Conservation (phyloP, 2,329 filamentous ascomycete genomes). For the Remersonia thermophila region DNA sequence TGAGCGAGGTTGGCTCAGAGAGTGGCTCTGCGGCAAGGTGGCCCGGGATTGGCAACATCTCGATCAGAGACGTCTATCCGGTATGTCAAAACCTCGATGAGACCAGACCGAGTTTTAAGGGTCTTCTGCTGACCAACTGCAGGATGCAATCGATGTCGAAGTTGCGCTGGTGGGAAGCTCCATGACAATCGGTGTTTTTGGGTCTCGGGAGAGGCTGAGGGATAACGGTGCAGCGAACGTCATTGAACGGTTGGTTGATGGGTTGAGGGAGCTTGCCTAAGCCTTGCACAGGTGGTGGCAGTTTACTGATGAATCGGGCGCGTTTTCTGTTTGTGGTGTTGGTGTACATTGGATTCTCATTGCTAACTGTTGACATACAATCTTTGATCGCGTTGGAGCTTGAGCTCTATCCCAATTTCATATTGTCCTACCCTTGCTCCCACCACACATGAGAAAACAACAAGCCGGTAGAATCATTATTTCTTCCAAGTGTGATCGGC, state of each 20-base stretch:
- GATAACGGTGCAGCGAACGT: slow-evolving; percentile 1
- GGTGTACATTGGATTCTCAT: too few species aligned
- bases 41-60: slow-evolving; percentile 15
- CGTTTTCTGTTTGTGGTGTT: too few species aligned
- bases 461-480: not conserved
- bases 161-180: slow-evolving; percentile 9
- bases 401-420: too few species aligned
- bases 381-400: too few species aligned
- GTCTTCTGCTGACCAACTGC: not conserved
- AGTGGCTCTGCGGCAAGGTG: too few species aligned
- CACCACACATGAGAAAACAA: too few species aligned
- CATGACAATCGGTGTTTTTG: slow-evolving; percentile 18
- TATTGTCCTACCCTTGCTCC: too few species aligned
- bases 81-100: slow-evolving; percentile 19
- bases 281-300: too few species aligned
- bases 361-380: too few species aligned
- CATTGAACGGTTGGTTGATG: slow-evolving; percentile 4
- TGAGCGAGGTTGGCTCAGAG: not conserved
- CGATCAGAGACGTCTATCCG: slow-evolving; percentile 20
- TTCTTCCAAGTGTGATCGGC: slow-evolving; percentile 16
- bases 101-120: not conserved
- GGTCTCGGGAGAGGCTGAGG: slow-evolving; percentile 5
- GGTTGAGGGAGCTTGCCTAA: slow-evolving; percentile 1
- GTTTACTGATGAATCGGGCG: too few species aligned
- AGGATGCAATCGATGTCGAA: slow-evolving; percentile 17